Percentiles rank a stretch among this genome's conserved stretches.
phyloP scores from a whole-genome alignment of 2,329 filamentous ascomycete species.

The Claviceps digitariae region DNA sequence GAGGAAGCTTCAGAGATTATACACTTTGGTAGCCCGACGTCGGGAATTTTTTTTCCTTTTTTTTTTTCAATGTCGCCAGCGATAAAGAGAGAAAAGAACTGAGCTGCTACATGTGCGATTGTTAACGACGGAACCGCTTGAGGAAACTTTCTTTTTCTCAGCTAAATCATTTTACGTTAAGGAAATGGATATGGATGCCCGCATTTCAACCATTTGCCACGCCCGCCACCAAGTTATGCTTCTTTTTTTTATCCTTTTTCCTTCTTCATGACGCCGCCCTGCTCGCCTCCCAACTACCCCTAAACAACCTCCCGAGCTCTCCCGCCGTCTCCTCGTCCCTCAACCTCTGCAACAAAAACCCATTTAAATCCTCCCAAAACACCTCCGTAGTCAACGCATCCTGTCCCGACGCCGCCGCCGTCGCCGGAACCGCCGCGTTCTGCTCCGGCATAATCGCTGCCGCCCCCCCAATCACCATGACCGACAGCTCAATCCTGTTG shows the following conservation, averaged over 20 bases:
- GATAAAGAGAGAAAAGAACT: neutral
- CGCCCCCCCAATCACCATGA: conserved; percentile 76
- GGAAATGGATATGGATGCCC: neutral
- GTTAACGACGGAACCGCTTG: neutral
- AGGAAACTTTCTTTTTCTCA: neutral
- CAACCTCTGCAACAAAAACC: conserved; percentile 66
- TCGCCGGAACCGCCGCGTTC: conserved; percentile 15
- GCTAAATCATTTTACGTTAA: neutral
- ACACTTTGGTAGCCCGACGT: conserved; percentile 2
- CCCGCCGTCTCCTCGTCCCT: conserved; percentile 55
- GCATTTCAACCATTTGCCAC: neutral
- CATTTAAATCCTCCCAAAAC: conserved; percentile 80
- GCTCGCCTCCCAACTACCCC: conserved; percentile 50
- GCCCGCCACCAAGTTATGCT: neutral
- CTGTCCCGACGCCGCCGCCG: conserved; percentile 28
- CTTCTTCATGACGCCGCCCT: conserved; percentile 14
- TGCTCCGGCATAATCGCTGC: conserved; percentile 30
- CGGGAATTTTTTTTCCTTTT: conserved; percentile 2
- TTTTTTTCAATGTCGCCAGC: neutral
- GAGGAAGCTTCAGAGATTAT: neutral
- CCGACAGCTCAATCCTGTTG: conserved; percentile 54
- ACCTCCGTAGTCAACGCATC: conserved; percentile 53
- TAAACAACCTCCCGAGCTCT: conserved; percentile 54
- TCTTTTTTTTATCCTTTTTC: neutral
- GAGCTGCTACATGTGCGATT: neutral